These are phyloP conservation scores for Syzygium aqueum DNA, from an alignment of 345 rosid genomes.

Conservation along the genomic window DNA sequence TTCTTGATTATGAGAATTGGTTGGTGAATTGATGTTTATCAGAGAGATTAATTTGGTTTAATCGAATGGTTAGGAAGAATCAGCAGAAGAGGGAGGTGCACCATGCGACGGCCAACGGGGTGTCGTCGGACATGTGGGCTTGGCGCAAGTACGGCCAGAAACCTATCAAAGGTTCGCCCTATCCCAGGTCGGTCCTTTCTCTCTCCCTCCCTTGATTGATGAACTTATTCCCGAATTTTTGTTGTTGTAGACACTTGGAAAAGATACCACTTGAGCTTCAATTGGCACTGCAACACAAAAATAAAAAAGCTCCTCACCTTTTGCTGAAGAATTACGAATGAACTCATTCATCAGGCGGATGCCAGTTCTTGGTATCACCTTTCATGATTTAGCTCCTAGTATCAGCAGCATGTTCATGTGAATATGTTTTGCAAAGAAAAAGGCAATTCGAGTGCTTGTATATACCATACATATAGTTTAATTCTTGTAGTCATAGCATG, in stretches of 20 bases:
- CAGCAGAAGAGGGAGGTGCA: constrained; percentile 13
- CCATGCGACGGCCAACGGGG: constrained; percentile 1
- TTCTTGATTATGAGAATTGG: not conserved
- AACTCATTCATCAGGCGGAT: not conserved
- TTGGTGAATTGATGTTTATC: not conserved
- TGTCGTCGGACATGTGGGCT: constrained; percentile 13
- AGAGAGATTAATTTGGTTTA: too few species aligned
- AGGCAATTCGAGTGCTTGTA: not conserved
- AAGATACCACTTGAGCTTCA: not conserved
- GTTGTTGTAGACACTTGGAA: not conserved
- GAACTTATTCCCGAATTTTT: not conserved
- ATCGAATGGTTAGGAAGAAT: constrained; percentile 1
- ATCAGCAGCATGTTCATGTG: not conserved
- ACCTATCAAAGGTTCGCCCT: constrained; percentile 16
- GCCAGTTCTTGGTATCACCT: not conserved
- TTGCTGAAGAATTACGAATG: not conserved
- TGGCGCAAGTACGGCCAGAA: constrained; percentile 23
- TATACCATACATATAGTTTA: not conserved
- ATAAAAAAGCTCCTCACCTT: not conserved
- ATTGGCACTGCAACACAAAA: not conserved
- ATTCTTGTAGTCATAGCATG: not conserved
- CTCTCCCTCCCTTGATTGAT: not conserved
- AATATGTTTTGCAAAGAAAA: not conserved
- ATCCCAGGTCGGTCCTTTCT: constrained; percentile 2
- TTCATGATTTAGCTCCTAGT: not conserved